Percentiles rank a stretch among this genome's conserved stretches.
These are phyloP conservation scores for Lavandula angustifolia DNA, from an alignment of 257 asterid species.

Conservation along the genomic window DNA sequence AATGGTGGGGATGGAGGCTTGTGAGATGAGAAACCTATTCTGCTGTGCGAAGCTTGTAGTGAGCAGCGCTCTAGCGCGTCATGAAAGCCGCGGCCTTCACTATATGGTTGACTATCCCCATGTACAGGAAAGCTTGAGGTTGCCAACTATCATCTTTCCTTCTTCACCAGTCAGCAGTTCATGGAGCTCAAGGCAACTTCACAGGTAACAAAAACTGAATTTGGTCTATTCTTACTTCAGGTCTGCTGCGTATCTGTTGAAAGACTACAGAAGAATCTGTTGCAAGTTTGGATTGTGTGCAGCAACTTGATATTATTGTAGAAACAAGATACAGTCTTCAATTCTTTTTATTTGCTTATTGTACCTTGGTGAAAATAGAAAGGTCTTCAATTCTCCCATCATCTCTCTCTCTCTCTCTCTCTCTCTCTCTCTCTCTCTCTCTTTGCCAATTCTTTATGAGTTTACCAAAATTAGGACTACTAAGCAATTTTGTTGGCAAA, in stretches of 20 bases:
- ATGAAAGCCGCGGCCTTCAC: slow-evolving; percentile 93
- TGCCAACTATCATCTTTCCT: slow-evolving; percentile 87
- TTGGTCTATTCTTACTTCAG: slow-evolving; percentile 29
- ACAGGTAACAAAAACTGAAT: slow-evolving; percentile 42
- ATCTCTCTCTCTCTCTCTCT: not conserved
- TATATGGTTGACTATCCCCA: slow-evolving; percentile 76
- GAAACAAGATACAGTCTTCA: slow-evolving; percentile 1
- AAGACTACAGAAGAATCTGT: slow-evolving; percentile 4
- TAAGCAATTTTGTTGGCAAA: slow-evolving; percentile 11
- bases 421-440: not conserved
- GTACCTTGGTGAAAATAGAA: too few species aligned
- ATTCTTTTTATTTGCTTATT: not conserved
- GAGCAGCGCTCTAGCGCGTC: slow-evolving; percentile 88
- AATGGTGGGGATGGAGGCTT: slow-evolving; percentile 86
- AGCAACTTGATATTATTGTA: slow-evolving; percentile 25
- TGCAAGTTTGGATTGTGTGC: slow-evolving; percentile 21
- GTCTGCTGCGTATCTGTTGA: slow-evolving; percentile 33
- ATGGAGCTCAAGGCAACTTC: slow-evolving; percentile 88
- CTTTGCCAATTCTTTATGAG: too few species aligned
- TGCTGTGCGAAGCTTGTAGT: slow-evolving; percentile 93
- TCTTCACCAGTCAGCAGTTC: slow-evolving; percentile 56
- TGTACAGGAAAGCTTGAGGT: slow-evolving; percentile 78
- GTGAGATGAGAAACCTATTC: slow-evolving; percentile 92
- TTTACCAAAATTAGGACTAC: too few species aligned
- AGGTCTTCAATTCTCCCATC: not conserved